Conservation (phyloP, 202 grass and related monocot species). For the Elaeis oleifera region DNA sequence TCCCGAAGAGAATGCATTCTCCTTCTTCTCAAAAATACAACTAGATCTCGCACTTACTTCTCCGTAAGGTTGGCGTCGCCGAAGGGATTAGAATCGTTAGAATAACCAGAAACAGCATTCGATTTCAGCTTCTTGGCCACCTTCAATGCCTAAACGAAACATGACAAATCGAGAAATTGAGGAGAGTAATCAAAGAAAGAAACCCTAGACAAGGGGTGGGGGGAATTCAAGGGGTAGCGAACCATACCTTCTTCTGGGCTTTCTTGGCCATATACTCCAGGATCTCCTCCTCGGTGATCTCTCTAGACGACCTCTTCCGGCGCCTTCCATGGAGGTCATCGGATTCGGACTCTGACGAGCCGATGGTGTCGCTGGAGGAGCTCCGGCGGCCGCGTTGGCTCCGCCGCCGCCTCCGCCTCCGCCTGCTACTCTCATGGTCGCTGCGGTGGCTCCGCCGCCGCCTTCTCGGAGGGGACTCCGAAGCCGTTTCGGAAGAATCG, state of each 20-base stretch:
- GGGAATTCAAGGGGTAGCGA: background rate
- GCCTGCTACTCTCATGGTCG: slow-evolving; percentile 30
- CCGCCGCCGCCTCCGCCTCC: slow-evolving; percentile 24
- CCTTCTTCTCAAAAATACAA: no score
- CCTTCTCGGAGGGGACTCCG: background rate
- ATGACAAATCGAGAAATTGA: background rate
- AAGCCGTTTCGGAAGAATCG: background rate
- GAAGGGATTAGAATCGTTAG: slow-evolving; percentile 90
- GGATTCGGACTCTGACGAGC: slow-evolving; percentile 38
- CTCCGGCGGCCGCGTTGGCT: slow-evolving; percentile 15
- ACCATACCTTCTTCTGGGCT: slow-evolving; percentile 74
- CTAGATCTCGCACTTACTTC: slow-evolving; percentile 33
- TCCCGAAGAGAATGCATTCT: no score
- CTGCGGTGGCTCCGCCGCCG: slow-evolving; percentile 22
- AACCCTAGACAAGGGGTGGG: background rate
- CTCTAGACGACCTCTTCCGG: slow-evolving; percentile 28
- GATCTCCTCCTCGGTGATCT: slow-evolving; percentile 81
- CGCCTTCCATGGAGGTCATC: slow-evolving; percentile 15
- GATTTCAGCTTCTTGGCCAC: slow-evolving; percentile 95
- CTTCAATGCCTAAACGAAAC: slow-evolving; percentile 55
- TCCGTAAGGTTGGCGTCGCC: slow-evolving; percentile 84
- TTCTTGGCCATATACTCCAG: slow-evolving; percentile 86
- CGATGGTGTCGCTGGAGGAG: slow-evolving; percentile 20
- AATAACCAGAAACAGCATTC: slow-evolving; percentile 65
- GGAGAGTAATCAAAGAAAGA: background rate